Evolutionary conservation across 441 rosid species (phyloP).

Genomic region (Erysimum cheiri): DNA sequence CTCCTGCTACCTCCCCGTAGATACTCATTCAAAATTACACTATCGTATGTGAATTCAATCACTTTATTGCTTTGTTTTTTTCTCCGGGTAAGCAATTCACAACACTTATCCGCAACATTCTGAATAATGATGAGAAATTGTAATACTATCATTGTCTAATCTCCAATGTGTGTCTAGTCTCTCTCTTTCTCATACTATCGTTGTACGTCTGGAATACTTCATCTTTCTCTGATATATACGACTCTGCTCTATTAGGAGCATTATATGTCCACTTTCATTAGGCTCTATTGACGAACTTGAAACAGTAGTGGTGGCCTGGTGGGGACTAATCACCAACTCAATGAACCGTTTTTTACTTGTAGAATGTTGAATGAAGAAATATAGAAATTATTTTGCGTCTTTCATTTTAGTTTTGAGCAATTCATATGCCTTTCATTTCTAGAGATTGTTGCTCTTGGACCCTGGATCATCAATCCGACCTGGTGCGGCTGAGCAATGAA

Average conservation of each 20-base stretch:
- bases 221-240: slow-evolving; percentile 13
- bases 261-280: background rate
- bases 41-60: slow-evolving; percentile 35
- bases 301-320: slow-evolving; percentile 2
- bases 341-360: background rate
- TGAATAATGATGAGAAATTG: slow-evolving; percentile 43
- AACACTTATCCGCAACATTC: background rate
- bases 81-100: slow-evolving; percentile 21
- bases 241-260: slow-evolving; percentile 25
- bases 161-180: slow-evolving; percentile 28
- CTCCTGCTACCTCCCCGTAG: slow-evolving; percentile 48
- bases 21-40: slow-evolving; percentile 39
- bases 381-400: background rate
- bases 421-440: background rate
- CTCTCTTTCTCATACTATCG: slow-evolving; percentile 5
- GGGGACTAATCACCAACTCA: background rate
- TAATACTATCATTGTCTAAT: slow-evolving; percentile 32
- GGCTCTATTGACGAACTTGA: slow-evolving; percentile 22
- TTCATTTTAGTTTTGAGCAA: slow-evolving; percentile 24
- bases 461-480: background rate
- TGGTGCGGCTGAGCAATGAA: slow-evolving; percentile 20
- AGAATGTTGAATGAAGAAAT: slow-evolving; percentile 4
- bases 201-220: slow-evolving; percentile 10
- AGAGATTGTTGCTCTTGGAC: slow-evolving; percentile 9
- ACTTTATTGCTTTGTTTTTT: slow-evolving; percentile 26